A percentile compares a stretch with the other conserved stretches of the same genome.
These are phyloP conservation scores for Teratosphaeria pseudoeucalypti DNA, from an alignment of 2,329 filamentous ascomycete species.

Conservation along the genomic window DNA sequence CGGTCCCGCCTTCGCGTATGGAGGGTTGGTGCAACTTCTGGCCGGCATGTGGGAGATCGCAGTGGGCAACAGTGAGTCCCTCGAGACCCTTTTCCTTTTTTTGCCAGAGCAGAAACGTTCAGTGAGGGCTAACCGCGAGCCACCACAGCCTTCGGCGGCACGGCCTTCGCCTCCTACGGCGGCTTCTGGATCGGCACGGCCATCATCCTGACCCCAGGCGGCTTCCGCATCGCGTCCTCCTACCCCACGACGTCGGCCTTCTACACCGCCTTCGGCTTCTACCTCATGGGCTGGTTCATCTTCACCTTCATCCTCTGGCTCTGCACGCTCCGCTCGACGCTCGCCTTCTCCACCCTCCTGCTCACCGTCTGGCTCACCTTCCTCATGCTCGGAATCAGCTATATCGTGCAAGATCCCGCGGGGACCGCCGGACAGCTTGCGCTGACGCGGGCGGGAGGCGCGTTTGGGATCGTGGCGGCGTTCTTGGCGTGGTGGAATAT, in stretches of 20 bases:
- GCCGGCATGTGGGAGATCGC: constrained; percentile 91
- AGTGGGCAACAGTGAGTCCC: constrained; percentile 50
- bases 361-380: constrained; percentile 64
- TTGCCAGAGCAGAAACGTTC: not conserved
- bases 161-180: constrained; percentile 47
- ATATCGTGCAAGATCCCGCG: constrained; percentile 36
- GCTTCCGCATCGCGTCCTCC: constrained; percentile 50
- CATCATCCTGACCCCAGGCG: constrained; percentile 58
- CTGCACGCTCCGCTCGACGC: constrained; percentile 64
- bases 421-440: constrained; percentile 14
- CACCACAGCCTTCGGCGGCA: constrained; percentile 54
- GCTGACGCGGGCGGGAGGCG: constrained; percentile 57
- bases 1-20: constrained; percentile 61
- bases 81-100: not conserved
- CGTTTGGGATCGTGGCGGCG: constrained; percentile 57
- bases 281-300: constrained; percentile 60
- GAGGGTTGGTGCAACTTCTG: constrained; percentile 66
- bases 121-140: not conserved
- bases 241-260: constrained; percentile 33
- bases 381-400: constrained; percentile 57
- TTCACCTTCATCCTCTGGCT: constrained; percentile 67
- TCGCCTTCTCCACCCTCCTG: constrained; percentile 71
- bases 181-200: constrained; percentile 74
- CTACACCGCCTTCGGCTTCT: constrained; percentile 59
- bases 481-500: constrained; percentile 85